Evolutionary conservation across 192 early-diverging fungal genomes (phyloP).

Genomic region (Gamsiella multidivaricata): DNA sequence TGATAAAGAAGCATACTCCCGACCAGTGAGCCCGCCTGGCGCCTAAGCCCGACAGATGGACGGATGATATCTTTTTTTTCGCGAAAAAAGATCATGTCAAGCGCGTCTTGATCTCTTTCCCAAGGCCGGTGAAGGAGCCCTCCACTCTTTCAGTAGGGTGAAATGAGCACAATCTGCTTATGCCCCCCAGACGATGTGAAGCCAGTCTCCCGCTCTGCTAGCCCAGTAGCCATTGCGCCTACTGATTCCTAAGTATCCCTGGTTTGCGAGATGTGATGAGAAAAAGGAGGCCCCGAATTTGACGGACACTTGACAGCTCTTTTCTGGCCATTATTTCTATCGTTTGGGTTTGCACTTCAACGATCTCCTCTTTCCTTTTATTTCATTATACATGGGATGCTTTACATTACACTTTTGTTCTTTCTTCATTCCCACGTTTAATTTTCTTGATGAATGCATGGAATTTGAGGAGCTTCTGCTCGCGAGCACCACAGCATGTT

Average conservation of each 20-base stretch:
- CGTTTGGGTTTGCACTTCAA: background rate
- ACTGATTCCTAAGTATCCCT: constrained; percentile 20
- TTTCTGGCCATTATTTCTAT: constrained; percentile 32
- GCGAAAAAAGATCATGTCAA: constrained; percentile 30
- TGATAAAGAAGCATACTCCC: background rate
- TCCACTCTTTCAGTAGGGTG: constrained; percentile 1
- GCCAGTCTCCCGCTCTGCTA: constrained; percentile 33
- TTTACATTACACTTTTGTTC: background rate
- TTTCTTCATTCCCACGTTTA: background rate
- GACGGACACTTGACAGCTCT: constrained; percentile 52
- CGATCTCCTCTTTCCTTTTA: constrained; percentile 1
- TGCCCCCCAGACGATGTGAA: background rate
- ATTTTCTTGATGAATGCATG: constrained; percentile 21
- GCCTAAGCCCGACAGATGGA: constrained; percentile 16
- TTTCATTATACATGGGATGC: background rate
- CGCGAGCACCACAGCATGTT: constrained; percentile 21
- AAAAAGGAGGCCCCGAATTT: constrained; percentile 55
- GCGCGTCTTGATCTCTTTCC: constrained; percentile 50
- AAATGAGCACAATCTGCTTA: background rate
- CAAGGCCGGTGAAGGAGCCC: constrained; percentile 47
- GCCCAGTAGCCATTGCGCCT: constrained; percentile 7
- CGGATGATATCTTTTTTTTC: constrained; percentile 18
- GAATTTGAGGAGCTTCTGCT: constrained; percentile 26
- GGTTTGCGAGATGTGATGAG: constrained; percentile 12
- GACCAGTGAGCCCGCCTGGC: constrained; percentile 12